These are phyloP conservation scores for Martiniozyma asiatica DNA, from an alignment of 1,139 yeast genomes.

Conservation along the genomic window DNA sequence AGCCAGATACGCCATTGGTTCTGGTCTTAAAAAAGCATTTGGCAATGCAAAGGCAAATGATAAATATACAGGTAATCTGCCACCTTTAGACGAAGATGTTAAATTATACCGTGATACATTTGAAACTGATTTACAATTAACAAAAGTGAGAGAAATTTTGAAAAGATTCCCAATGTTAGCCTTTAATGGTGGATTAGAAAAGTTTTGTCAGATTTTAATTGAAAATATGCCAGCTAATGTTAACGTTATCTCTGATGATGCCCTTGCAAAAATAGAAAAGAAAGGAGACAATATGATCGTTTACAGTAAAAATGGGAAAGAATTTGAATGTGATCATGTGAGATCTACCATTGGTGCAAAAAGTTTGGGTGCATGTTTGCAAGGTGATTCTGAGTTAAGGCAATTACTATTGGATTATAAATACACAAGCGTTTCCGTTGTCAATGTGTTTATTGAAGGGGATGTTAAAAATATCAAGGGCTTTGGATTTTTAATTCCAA, in stretches of 20 bases:
- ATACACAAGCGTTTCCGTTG: conserved; percentile 46
- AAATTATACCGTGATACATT: conserved; percentile 24
- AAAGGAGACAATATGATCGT: conserved; percentile 7
- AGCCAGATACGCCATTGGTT: conserved; percentile 23
- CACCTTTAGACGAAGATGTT: conserved; percentile 10
- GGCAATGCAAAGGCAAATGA: no score
- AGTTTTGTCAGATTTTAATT: conserved; percentile 30
- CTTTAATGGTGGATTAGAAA: conserved; percentile 38
- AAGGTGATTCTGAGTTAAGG: conserved; percentile 12
- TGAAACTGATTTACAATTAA: conserved; percentile 27
- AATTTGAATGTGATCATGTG: conserved; percentile 38
- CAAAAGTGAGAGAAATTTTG: conserved; percentile 25
- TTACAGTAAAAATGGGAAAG: conserved; percentile 11
- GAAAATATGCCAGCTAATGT: conserved; percentile 31
- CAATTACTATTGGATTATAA: conserved; percentile 24
- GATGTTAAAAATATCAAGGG: conserved; percentile 32
- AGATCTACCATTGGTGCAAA: conserved; percentile 42
- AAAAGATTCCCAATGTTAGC: conserved; percentile 35
- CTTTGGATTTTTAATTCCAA: conserved; percentile 85
- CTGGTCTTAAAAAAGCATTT: conserved; percentile 6
- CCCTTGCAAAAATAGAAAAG: conserved; percentile 7
- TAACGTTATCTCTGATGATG: conserved; percentile 21
- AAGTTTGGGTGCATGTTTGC: conserved; percentile 9
- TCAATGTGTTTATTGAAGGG: conserved; percentile 47
- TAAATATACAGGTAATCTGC: no score